Base-by-base conservation (phyloP, 306 rosid genomes). In the Quercus robur region DNA sequence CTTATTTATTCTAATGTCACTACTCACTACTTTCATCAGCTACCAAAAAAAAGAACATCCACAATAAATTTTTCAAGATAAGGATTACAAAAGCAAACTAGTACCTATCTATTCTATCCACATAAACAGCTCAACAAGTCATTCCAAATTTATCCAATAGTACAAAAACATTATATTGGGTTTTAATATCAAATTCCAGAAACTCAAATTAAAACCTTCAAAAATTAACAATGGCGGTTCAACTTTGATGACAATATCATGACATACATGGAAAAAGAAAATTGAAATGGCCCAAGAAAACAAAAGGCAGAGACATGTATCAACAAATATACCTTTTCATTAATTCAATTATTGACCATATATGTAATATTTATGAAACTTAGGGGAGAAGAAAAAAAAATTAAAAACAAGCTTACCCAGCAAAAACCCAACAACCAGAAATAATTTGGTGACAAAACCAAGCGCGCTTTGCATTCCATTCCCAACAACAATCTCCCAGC, bases 401-500 rank as follows among this genome's bases (percentile, higher is more conserved):
- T 20, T 51, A 68, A 64, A 79, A 84, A 81, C 75, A 81, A 73
- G 62, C 19, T 77, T 66, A 78, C 61, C 54, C 28, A 72, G 64
- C 75, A 70, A 44, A 80, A 78, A 59, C 77, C 74, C 72, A 84
- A 76, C 77, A 70, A 49, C 73, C 64, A 78, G 78, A 76, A 80
- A 62, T 38, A 10, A 78, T 63, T 26, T 20, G 57, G 30, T 33
- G 78, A 62, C 75, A 72, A 81, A 68, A 46, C 56, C 15, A 26
- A n/a, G 28, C 28, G 67, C 54, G 69, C 78, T 62, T 21, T 13
- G 54, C 54, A 49, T 81, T 71, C n/a, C n/a, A 76, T 55, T 44
- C 12, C 69, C 78, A 85, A 69, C 62, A 46, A 70, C 75, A 76
- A 74, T 56, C 74, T 25, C 71, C 76, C 71, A 76, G 64, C 17